A percentile compares a stretch with the other conserved stretches of the same genome.
Conservation (phyloP, 441 rosid species). For the Bruguiera hainesii region DNA sequence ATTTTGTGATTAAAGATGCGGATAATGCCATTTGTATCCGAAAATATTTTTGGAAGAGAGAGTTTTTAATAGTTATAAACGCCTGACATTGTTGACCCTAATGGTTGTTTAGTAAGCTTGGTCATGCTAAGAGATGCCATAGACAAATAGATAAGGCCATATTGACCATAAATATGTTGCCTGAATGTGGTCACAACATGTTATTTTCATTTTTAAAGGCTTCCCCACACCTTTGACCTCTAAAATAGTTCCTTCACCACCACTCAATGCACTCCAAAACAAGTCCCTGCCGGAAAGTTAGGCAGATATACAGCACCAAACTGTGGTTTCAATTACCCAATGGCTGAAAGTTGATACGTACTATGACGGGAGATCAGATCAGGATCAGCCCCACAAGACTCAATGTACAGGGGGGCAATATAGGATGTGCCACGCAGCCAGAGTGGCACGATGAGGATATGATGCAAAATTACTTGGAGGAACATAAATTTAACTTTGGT, state of each 20-base stretch:
- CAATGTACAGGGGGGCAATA: too few species aligned
- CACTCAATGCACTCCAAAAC: neutral
- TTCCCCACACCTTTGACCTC: neutral
- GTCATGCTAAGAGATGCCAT: conserved; percentile 9
- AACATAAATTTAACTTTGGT: neutral
- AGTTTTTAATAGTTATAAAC: neutral
- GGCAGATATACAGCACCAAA: too few species aligned
- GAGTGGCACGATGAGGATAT: too few species aligned
- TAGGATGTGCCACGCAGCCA: too few species aligned
- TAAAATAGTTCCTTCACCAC: neutral
- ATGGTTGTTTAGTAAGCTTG: neutral
- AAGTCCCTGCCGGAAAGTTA: neutral
- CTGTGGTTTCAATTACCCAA: too few species aligned
- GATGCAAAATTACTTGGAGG: too few species aligned
- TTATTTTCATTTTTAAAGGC: neutral
- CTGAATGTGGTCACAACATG: conserved; percentile 16
- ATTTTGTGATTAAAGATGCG: conserved; percentile 26
- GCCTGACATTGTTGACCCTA: conserved; percentile 12
- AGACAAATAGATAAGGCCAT: conserved; percentile 25
- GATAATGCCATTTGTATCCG: conserved; percentile 2
- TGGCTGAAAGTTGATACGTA: too few species aligned
- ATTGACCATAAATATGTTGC: conserved; percentile 27
- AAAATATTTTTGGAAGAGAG: conserved; percentile 5
- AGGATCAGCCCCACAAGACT: too few species aligned
- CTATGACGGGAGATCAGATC: too few species aligned